Conservation (phyloP, 352 stramenopile species). For the Phytophthora sansomeana region DNA sequence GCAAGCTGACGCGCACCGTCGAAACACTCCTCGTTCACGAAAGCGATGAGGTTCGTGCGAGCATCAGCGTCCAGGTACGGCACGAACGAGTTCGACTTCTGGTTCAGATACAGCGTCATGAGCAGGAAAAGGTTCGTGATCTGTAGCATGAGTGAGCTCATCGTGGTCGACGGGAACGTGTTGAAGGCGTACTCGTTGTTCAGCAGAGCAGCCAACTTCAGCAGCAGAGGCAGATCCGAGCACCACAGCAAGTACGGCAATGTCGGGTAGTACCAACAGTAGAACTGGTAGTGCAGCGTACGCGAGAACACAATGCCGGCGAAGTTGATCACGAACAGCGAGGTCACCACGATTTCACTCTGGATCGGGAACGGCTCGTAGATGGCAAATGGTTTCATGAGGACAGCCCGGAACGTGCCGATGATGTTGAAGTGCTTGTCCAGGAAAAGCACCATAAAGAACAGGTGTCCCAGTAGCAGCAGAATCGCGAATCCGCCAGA, state of each 20-base stretch:
- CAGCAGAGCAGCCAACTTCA: slow-evolving; percentile 86
- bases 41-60: slow-evolving; percentile 68
- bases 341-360: slow-evolving; percentile 85
- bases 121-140: slow-evolving; percentile 91
- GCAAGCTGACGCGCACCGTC: slow-evolving; percentile 77
- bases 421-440: slow-evolving; percentile 88
- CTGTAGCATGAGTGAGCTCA: slow-evolving; percentile 94
- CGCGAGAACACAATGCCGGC: slow-evolving; percentile 96
- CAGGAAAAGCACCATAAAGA: slow-evolving; percentile 81
- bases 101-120: slow-evolving; percentile 74
- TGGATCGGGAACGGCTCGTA: slow-evolving; percentile 86
- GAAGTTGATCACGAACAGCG: slow-evolving; percentile 95
- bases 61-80: slow-evolving; percentile 84
- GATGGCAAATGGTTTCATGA: slow-evolving; percentile 75
- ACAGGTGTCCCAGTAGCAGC: slow-evolving; percentile 63
- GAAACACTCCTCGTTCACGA: slow-evolving; percentile 83
- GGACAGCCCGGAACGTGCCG: slow-evolving; percentile 73
- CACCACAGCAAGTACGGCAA: slow-evolving; percentile 96
- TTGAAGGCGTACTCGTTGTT: slow-evolving; percentile 95
- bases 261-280: slow-evolving; percentile 96
- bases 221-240: slow-evolving; percentile 81
- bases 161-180: slow-evolving; percentile 94
- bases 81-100: slow-evolving; percentile 70
- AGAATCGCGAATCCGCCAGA: slow-evolving; percentile 70
- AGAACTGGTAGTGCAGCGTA: slow-evolving; percentile 99